Base-by-base conservation (phyloP, 192 early-diverging fungal species). In the Globomyces pollinis-pini region DNA sequence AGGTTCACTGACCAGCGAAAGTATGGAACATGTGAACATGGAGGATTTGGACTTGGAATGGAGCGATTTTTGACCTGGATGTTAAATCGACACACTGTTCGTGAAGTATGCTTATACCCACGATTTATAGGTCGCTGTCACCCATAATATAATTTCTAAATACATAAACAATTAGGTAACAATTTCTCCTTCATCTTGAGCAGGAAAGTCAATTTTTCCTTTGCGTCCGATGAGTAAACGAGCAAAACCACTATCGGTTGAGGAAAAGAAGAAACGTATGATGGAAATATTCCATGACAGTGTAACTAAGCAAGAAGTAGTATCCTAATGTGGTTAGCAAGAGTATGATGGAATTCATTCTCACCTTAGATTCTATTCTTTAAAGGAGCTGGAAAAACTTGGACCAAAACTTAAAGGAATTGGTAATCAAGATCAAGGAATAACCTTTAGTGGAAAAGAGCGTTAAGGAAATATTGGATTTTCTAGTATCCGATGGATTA, bases 31-130 rank as follows among this genome's bases (percentile, higher is more conserved):
- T 81, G 78, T 0, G 90, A 91, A 45, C 91, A 93, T 68, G 91
- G 90, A 5, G 93, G 93, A 15, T 95, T 81, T 76, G 93, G 93
- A 3, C 77, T 95, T 59, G 93, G 93, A 1, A 86, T 95, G 61
- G 92, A 95, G 60, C 68, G 92, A 16, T 87, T 84, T 41, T 62
- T 95, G 24, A 67, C 81, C 50, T 85, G 81, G 74, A 47, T 92
- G 1, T 90, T 86, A 28, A 91, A 91, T 3, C 68, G 90, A 34
- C 80, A 87, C 0, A 91, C 83, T 64, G 81, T 93, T 30, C 68
- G 85, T 1, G 92, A 95, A 50, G 77, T 90, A 5, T 66, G 80
- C 29, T 70, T 73, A 9, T 70, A 73, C 60, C 81, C 81, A 49
- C 52, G 84, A 21, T 72, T 67, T 42, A 64, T 64, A 11, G 67